Evolutionary conservation across 192 early-diverging fungal species (phyloP).

Genomic region (Pilobolus umbonatus): DNA sequence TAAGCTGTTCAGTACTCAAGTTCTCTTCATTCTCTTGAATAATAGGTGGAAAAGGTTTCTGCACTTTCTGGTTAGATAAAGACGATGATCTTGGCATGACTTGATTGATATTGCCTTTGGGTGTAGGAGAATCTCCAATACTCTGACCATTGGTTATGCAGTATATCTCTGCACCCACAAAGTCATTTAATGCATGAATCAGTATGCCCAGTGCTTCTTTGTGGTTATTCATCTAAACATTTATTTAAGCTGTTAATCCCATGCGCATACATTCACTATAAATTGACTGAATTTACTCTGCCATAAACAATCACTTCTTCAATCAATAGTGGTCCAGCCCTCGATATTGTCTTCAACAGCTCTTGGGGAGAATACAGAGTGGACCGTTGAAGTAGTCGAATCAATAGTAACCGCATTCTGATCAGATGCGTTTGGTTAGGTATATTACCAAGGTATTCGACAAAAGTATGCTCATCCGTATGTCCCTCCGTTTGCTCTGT

Average conservation of each 20-base stretch:
- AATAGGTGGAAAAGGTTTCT: slow-evolving; percentile 5
- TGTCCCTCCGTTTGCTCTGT: not conserved
- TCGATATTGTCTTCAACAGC: slow-evolving; percentile 32
- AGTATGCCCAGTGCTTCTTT: slow-evolving; percentile 42
- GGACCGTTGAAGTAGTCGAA: slow-evolving; percentile 41
- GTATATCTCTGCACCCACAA: slow-evolving; percentile 48
- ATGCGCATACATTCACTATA: not conserved
- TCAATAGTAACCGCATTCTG: slow-evolving; percentile 29
- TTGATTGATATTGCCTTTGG: not conserved
- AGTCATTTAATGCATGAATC: slow-evolving; percentile 45
- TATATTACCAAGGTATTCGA: slow-evolving; percentile 3
- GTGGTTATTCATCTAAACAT: slow-evolving; percentile 36
- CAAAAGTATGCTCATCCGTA: slow-evolving; percentile 10
- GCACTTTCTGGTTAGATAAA: slow-evolving; percentile 2
- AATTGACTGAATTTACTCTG: slow-evolving; percentile 28
- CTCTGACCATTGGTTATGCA: slow-evolving; percentile 46
- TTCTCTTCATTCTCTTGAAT: not conserved
- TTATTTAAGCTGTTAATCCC: not conserved
- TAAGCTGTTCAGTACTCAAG: slow-evolving; percentile 6
- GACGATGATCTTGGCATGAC: not conserved
- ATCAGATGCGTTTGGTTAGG: slow-evolving; percentile 5
- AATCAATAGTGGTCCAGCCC: slow-evolving; percentile 32
- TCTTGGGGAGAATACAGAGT: slow-evolving; percentile 23
- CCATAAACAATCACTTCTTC: slow-evolving; percentile 48
- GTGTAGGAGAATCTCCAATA: slow-evolving; percentile 16